These are phyloP conservation scores for Pythium chondricola DNA, from an alignment of 352 stramenopile genomes.

Conservation along the genomic window DNA sequence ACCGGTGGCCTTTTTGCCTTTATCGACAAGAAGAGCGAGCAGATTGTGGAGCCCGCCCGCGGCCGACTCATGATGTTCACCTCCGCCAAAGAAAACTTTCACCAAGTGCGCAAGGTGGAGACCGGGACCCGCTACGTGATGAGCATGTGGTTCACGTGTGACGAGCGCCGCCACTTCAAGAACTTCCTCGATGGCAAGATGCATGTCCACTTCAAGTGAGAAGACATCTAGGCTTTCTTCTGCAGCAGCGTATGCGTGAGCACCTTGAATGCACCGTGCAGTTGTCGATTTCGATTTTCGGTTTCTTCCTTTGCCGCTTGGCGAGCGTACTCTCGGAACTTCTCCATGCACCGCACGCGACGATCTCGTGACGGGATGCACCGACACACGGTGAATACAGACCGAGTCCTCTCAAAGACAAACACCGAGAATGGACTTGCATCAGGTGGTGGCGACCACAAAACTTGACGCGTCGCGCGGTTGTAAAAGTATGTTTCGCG, in stretches of 20 bases:
- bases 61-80: slow-evolving; percentile 88
- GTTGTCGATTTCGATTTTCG: slow-evolving; percentile 35
- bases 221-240: slow-evolving; percentile 19
- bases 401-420: slow-evolving; percentile 57
- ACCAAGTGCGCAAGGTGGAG: slow-evolving; percentile 71
- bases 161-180: slow-evolving; percentile 73
- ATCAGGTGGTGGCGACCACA: slow-evolving; percentile 33
- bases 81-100: slow-evolving; percentile 84
- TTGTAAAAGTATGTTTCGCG: slow-evolving; percentile 57
- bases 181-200: slow-evolving; percentile 89
- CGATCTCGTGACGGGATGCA: slow-evolving; percentile 53
- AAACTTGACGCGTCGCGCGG: slow-evolving; percentile 24
- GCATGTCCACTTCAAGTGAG: slow-evolving; percentile 64
- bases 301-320: slow-evolving; percentile 28
- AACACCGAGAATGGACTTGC: slow-evolving; percentile 30
- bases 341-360: slow-evolving; percentile 40
- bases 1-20: slow-evolving; percentile 88
- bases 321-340: slow-evolving; percentile 42
- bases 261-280: slow-evolving; percentile 46
- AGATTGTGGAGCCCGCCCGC: slow-evolving; percentile 64
- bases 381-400: slow-evolving; percentile 44
- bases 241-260: slow-evolving; percentile 34
- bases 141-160: slow-evolving; percentile 93
- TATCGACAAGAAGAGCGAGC: slow-evolving; percentile 67
- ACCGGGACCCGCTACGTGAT: slow-evolving; percentile 83